These are phyloP conservation scores for Celoporthe dispersa DNA, from an alignment of 2,329 filamentous ascomycete genomes.

Conservation along the genomic window DNA sequence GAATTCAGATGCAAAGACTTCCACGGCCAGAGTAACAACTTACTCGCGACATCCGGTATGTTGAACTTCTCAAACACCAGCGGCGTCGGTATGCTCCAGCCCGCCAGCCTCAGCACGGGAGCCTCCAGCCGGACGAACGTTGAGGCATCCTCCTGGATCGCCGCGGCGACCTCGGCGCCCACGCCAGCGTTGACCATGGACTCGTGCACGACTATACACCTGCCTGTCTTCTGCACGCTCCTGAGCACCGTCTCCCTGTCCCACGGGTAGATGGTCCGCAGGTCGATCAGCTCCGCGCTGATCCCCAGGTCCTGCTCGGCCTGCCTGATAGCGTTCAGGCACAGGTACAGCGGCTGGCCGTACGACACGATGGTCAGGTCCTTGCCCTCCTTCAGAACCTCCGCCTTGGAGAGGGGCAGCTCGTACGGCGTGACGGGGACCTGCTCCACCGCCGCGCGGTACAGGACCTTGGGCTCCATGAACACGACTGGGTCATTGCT, in stretches of 20 bases:
- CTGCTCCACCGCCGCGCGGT: constrained; percentile 89
- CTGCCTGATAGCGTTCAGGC: constrained; percentile 74
- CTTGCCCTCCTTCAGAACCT: constrained; percentile 78
- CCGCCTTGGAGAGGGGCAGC: constrained; percentile 84
- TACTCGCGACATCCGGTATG: constrained; percentile 84
- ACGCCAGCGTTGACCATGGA: constrained; percentile 89
- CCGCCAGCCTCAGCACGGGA: constrained; percentile 81
- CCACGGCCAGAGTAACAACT: constrained; percentile 48
- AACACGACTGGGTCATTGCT: constrained; percentile 88
- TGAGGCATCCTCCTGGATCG: constrained; percentile 75
- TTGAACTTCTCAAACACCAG: constrained; percentile 80
- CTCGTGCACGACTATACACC: constrained; percentile 88
- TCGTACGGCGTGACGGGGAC: constrained; percentile 81
- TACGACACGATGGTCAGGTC: constrained; percentile 87
- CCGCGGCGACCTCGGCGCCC: constrained; percentile 86
- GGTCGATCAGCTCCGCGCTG: constrained; percentile 82
- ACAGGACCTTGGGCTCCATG: constrained; percentile 92
- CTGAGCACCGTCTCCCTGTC: constrained; percentile 79
- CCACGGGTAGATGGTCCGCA: constrained; percentile 91
- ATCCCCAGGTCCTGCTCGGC: constrained; percentile 77
- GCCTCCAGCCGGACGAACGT: constrained; percentile 86
- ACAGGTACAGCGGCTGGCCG: constrained; percentile 86
- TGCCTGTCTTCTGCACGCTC: constrained; percentile 85
- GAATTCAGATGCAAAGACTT: neutral
- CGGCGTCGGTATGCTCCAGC: constrained; percentile 87